These are phyloP conservation scores for Phytophthora pluvialis DNA, from an alignment of 352 stramenopile species.

Conservation along the genomic window DNA sequence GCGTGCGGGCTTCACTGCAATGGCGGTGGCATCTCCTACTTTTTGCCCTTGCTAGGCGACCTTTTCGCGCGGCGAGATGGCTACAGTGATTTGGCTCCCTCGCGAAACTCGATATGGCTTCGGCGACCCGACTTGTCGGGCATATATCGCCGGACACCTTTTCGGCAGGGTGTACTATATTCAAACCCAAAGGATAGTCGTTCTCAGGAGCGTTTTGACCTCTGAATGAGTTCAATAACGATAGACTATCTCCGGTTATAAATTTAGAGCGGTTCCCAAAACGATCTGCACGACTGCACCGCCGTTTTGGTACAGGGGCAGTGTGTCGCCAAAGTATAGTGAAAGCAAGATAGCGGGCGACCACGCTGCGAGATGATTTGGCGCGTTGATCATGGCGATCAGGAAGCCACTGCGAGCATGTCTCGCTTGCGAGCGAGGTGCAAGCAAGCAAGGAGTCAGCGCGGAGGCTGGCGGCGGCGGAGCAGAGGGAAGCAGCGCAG, in stretches of 20 bases:
- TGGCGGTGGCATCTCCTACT: no score
- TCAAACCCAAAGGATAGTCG: no score
- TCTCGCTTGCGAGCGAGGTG: constrained; percentile 2
- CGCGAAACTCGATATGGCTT: constrained; percentile 27
- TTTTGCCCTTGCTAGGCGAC: background rate
- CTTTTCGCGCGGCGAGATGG: constrained; percentile 26
- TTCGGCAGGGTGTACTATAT: no score
- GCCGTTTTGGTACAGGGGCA: no score
- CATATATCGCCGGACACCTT: background rate
- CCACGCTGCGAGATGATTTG: background rate
- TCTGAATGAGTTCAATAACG: no score
- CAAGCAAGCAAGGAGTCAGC: constrained; percentile 30
- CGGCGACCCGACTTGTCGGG: constrained; percentile 7
- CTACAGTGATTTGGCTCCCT: constrained; percentile 7
- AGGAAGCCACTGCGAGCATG: constrained; percentile 17
- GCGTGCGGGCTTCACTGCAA: no score
- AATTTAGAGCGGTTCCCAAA: no score
- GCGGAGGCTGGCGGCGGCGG: background rate
- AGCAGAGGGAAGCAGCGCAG: constrained; percentile 31
- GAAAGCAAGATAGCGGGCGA: constrained; percentile 21
- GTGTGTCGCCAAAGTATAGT: constrained; percentile 6
- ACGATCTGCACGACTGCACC: no score
- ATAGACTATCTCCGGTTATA: no score
- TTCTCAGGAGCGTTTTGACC: no score
- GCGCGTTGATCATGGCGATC: background rate